Percentiles rank a stretch among this genome's conserved stretches.
These are phyloP conservation scores for Camellia japonica DNA, from an alignment of 148 eudicot genomes.

Conservation along the genomic window DNA sequence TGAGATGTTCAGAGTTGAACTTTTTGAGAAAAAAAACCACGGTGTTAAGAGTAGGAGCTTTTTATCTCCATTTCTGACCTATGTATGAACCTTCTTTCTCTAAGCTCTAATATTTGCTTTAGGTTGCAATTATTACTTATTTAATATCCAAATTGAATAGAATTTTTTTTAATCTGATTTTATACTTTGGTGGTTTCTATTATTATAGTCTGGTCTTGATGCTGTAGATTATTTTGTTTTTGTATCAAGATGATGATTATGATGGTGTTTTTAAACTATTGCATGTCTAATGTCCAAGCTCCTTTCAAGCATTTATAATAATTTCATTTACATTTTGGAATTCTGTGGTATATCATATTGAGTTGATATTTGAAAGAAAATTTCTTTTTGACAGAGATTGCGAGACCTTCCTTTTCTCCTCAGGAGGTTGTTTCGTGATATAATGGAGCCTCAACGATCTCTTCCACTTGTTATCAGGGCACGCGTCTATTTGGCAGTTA, in stretches of 20 bases:
- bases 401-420: conserved; percentile 93
- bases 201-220: not conserved
- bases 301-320: not conserved
- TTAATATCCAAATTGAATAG: not conserved
- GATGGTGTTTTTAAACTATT: too few species aligned
- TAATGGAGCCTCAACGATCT: conserved; percentile 83
- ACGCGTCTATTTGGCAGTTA: conserved; percentile 93
- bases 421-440: conserved; percentile 66
- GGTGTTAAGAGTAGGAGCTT: not conserved
- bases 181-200: not conserved
- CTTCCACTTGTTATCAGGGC: conserved; percentile 74
- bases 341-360: not conserved
- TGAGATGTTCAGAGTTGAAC: not conserved
- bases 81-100: not conserved
- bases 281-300: not conserved
- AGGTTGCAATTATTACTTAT: not conserved
- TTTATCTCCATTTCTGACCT: not conserved
- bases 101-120: not conserved
- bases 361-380: not conserved
- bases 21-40: not conserved
- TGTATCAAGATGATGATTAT: not conserved
- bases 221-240: not conserved
- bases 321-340: not conserved
- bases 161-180: not conserved
- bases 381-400: conserved; percentile 52